Evolutionary conservation across 2,329 filamentous ascomycete genomes (phyloP).

Genomic region (Stemphylium vesicarium): DNA sequence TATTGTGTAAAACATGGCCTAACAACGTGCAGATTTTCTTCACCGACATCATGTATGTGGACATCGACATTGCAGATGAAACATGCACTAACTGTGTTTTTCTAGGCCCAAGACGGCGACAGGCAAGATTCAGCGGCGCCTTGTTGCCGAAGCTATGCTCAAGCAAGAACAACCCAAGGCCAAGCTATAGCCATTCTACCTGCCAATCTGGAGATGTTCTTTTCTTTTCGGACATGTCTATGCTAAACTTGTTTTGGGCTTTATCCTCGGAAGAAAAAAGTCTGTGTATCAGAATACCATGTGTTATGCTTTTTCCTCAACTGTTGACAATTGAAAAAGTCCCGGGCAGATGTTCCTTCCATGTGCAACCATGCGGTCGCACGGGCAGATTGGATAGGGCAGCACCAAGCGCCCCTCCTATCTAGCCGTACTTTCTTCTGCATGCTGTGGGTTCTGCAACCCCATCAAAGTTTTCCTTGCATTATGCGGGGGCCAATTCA

Average conservation of each 20-base stretch:
- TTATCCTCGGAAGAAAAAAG: background rate
- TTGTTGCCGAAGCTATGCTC: constrained; percentile 85
- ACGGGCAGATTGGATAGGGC: constrained; percentile 16
- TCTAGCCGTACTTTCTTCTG: constrained; percentile 1
- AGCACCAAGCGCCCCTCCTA: constrained; percentile 5
- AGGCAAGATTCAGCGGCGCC: constrained; percentile 83
- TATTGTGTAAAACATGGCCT: constrained; percentile 21
- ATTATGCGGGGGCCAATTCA: constrained; percentile 4
- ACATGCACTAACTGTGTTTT: constrained; percentile 10
- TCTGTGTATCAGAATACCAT: background rate
- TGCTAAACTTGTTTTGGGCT: background rate
- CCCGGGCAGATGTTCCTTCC: constrained; percentile 10
- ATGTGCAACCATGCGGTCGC: constrained; percentile 8
- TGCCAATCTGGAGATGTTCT: background rate
- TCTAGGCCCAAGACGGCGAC: constrained; percentile 80
- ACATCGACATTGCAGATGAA: background rate
- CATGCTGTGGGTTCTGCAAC: constrained; percentile 1
- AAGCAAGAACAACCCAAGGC: constrained; percentile 67
- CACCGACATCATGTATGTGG: constrained; percentile 69
- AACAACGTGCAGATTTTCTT: constrained; percentile 69
- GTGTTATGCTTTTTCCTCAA: constrained; percentile 7
- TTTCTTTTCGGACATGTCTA: constrained; percentile 4
- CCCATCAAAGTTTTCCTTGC: constrained; percentile 1
- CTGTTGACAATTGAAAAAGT: constrained; percentile 3
- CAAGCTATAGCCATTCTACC: constrained; percentile 54